These are phyloP conservation scores for Tirmania nivea DNA, from an alignment of 495 filamentous ascomycete species.

Conservation along the genomic window DNA sequence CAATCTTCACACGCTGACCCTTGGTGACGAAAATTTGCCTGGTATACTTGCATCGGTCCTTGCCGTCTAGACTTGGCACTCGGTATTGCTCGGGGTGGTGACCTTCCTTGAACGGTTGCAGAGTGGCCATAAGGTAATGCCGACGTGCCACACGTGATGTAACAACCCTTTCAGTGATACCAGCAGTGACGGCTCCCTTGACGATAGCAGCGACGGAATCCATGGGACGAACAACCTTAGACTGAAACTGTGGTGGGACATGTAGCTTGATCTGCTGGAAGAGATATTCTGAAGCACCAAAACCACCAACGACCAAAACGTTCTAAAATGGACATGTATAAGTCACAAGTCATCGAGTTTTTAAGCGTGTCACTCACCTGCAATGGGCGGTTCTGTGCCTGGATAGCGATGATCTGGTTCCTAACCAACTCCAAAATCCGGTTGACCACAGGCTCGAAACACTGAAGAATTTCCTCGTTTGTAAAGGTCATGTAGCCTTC, in stretches of 20 bases:
- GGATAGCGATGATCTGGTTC: conserved; percentile 65
- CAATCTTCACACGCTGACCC: conserved; percentile 95
- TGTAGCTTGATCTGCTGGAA: conserved; percentile 68
- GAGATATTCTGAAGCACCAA: conserved; percentile 62
- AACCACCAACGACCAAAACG: conserved; percentile 56
- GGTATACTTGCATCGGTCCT: conserved; percentile 97
- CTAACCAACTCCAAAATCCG: conserved; percentile 54
- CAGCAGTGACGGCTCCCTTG: conserved; percentile 64
- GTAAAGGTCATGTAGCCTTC: conserved; percentile 70
- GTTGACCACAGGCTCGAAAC: conserved; percentile 62
- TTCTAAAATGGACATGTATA: conserved; percentile 30
- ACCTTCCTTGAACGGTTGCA: conserved; percentile 96
- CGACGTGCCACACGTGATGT: conserved; percentile 94
- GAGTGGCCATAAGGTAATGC: conserved; percentile 96
- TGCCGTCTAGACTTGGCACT: conserved; percentile 86
- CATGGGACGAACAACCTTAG: conserved; percentile 66
- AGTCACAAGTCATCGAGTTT: not conserved
- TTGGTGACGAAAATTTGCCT: conserved; percentile 98
- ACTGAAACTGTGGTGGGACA: conserved; percentile 56
- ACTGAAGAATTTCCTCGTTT: conserved; percentile 62
- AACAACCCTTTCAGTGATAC: conserved; percentile 89
- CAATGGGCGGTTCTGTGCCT: conserved; percentile 47
- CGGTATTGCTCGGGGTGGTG: conserved; percentile 97
- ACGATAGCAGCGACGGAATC: conserved; percentile 65
- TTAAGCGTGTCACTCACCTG: conserved; percentile 31